Evolutionary conservation across 1,139 yeast genomes (phyloP).

Genomic region (Suhomyces bokatorum): DNA sequence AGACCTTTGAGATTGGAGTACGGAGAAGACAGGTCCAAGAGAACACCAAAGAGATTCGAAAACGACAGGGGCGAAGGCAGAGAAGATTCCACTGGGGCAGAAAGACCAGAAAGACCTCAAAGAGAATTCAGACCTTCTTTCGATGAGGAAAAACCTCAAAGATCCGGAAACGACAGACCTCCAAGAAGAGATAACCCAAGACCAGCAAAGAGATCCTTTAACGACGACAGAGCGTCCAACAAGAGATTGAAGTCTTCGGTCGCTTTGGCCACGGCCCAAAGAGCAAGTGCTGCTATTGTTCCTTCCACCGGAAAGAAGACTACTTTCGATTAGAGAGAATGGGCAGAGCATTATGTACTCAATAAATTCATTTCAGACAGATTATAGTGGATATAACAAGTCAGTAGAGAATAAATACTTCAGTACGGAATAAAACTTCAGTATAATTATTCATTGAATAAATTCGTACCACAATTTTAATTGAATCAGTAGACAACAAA

Average conservation of each 20-base stretch:
- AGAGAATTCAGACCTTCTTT: not conserved
- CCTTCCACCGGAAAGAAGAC: slow-evolving; percentile 88
- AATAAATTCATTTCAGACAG: not conserved
- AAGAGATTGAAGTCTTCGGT: slow-evolving; percentile 75
- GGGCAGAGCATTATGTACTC: too few relatives aligned
- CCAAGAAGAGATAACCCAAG: slow-evolving; percentile 10
- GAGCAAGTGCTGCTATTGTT: slow-evolving; percentile 89
- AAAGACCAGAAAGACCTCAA: slow-evolving; percentile 19
- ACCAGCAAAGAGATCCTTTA: slow-evolving; percentile 20
- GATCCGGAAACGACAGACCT: slow-evolving; percentile 1
- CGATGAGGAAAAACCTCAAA: slow-evolving; percentile 1
- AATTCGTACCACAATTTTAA: too few relatives aligned
- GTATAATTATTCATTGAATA: too few relatives aligned
- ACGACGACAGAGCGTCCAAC: slow-evolving; percentile 19
- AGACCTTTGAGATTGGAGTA: slow-evolving; percentile 83
- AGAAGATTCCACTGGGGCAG: slow-evolving; percentile 48
- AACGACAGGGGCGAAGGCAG: not conserved
- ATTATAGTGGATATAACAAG: not conserved
- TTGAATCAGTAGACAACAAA: too few relatives aligned
- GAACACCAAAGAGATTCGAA: slow-evolving; percentile 46
- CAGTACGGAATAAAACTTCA: too few relatives aligned
- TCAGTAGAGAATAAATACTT: too few relatives aligned
- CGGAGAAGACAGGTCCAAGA: slow-evolving; percentile 92
- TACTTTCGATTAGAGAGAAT: slow-evolving; percentile 49
- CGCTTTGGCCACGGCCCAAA: slow-evolving; percentile 84